Conservation (phyloP, 805 yeast genomes). For the Myxozyma nipponensis region DNA sequence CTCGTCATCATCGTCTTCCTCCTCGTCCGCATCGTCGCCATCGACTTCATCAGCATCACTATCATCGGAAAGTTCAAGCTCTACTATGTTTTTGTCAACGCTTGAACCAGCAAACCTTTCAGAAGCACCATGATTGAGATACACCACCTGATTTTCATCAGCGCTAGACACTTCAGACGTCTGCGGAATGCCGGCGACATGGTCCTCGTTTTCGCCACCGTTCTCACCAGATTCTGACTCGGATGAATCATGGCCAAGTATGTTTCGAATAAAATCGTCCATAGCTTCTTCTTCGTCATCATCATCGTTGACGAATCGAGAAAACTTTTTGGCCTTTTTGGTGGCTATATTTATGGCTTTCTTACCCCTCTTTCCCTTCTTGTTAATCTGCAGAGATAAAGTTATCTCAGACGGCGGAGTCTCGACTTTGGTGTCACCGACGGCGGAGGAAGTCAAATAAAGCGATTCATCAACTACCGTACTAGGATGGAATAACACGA, state of each 20-base stretch:
- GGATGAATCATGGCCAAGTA: neutral
- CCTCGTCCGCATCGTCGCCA: conserved; percentile 19
- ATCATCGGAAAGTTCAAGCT: conserved; percentile 1
- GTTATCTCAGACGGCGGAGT: neutral
- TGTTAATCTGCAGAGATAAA: neutral
- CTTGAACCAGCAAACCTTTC: neutral
- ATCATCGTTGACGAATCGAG: neutral
- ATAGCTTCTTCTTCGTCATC: conserved; percentile 3
- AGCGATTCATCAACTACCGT: neutral
- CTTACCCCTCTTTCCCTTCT: neutral
- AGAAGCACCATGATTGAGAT: neutral
- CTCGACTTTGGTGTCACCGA: neutral
- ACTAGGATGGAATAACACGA: too few species aligned
- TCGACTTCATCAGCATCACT: conserved; percentile 14
- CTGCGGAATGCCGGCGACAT: conserved; percentile 4
- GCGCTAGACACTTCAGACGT: neutral
- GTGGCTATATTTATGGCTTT: neutral
- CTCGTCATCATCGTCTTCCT: conserved; percentile 28
- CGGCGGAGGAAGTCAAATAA: neutral
- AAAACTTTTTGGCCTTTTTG: neutral
- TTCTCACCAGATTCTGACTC: neutral
- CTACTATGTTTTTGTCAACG: conserved; percentile 1
- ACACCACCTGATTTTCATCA: neutral
- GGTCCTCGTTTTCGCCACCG: neutral
- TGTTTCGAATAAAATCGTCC: conserved; percentile 24